Conservation (phyloP, 371 early-diverging fungal species). For the Mucor plumbeus region DNA sequence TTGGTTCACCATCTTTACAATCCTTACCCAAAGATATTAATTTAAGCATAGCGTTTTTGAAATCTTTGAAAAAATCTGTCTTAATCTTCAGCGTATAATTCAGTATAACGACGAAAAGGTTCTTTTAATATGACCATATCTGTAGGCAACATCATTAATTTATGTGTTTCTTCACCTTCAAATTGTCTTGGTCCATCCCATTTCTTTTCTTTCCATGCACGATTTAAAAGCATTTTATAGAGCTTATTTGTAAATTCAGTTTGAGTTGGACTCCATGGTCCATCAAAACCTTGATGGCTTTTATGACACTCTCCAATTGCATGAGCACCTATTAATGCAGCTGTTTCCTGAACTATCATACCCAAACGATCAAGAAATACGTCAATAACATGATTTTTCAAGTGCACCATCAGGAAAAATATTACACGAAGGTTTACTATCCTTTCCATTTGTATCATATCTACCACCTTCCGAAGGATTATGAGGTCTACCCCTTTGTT, state of each 20-base stretch:
- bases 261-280: conserved; percentile 86
- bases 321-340: conserved; percentile 84
- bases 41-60: conserved; percentile 76
- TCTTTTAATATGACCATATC: conserved; percentile 74
- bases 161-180: conserved; percentile 62
- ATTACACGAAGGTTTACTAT: conserved; percentile 70
- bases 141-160: conserved; percentile 86
- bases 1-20: conserved; percentile 6
- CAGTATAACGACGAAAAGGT: conserved; percentile 70
- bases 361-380: conserved; percentile 79
- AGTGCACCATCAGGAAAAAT: conserved; percentile 85
- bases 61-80: conserved; percentile 77
- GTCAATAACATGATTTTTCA: conserved; percentile 67
- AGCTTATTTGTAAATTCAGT: conserved; percentile 82
- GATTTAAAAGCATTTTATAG: conserved; percentile 66
- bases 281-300: conserved; percentile 81
- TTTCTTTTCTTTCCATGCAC: conserved; percentile 67
- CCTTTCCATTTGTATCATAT: conserved; percentile 54
- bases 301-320: conserved; percentile 87
- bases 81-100: conserved; percentile 77
- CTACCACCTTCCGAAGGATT: conserved; percentile 80
- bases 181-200: conserved; percentile 78
- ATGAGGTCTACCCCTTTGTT: conserved; percentile 79
- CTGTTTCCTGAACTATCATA: conserved; percentile 74
- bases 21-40: conserved; percentile 79